These are phyloP conservation scores for Cryptococcus sp. DNA, from an alignment of 1,284 basidiomycete genomes.

Conservation along the genomic window DNA sequence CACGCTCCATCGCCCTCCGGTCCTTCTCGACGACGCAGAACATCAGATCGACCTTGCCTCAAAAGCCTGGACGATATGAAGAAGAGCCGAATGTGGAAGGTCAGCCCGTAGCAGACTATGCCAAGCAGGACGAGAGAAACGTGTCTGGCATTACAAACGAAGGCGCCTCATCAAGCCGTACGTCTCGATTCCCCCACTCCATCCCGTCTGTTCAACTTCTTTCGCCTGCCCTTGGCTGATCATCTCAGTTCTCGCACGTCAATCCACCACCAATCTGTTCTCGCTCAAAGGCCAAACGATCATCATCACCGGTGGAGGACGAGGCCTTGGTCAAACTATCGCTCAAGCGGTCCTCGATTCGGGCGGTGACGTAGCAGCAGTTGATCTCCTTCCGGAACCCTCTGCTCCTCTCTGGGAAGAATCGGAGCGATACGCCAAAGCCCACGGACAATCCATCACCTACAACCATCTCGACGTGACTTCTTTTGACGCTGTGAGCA, in stretches of 20 bases:
- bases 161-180: conserved; percentile 2
- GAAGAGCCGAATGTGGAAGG: too few relatives aligned
- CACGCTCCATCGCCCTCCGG: too few relatives aligned
- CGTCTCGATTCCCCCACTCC: neutral
- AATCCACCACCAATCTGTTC: conserved; percentile 49
- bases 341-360: conserved; percentile 69
- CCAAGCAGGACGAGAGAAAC: conserved; percentile 15
- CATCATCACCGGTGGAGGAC: conserved; percentile 69
- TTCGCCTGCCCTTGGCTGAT: too few relatives aligned
- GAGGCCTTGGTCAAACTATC: conserved; percentile 77
- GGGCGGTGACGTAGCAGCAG: conserved; percentile 69
- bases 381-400: conserved; percentile 64
- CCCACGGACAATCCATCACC: conserved; percentile 53
- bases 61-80: too few relatives aligned
- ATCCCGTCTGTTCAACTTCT: conserved; percentile 6
- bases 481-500: conserved; percentile 54
- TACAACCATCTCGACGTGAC: conserved; percentile 63
- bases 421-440: conserved; percentile 54
- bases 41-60: too few relatives aligned
- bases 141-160: conserved; percentile 7
- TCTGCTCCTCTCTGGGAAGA: conserved; percentile 59
- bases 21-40: too few relatives aligned
- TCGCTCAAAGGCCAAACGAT: conserved; percentile 66
- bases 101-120: conserved; percentile 14
- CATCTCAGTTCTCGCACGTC: neutral